Conservation (phyloP, 805 yeast species). For the Sugiyamaella floridensis region DNA sequence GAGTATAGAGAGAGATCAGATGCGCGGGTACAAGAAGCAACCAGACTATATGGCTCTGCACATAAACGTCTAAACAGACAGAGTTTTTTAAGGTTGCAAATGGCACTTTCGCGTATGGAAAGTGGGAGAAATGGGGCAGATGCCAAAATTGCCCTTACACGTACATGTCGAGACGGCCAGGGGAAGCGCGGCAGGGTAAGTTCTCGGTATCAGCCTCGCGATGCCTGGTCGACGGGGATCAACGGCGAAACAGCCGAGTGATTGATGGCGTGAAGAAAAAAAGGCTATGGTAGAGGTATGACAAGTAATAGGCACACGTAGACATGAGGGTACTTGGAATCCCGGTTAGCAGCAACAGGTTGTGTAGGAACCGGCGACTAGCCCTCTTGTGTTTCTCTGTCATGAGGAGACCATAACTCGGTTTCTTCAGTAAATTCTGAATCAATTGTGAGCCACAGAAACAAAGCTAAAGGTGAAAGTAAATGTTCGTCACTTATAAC, state of each 20-base stretch:
- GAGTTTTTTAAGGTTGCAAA: too few relatives aligned
- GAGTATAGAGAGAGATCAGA: neutral
- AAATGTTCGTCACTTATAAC: conserved; percentile 40
- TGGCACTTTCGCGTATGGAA: too few relatives aligned
- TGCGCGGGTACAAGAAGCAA: neutral
- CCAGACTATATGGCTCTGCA: neutral
- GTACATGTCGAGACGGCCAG: neutral
- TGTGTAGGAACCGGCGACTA: conserved; percentile 42
- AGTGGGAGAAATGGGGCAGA: neutral
- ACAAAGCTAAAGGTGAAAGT: conserved; percentile 33
- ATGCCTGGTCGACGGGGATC: conserved; percentile 38
- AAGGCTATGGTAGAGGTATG: conserved; percentile 48
- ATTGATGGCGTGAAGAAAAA: conserved; percentile 41
- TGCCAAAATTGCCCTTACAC: neutral
- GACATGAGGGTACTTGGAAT: conserved; percentile 14
- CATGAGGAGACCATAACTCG: conserved; percentile 35
- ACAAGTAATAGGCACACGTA: conserved; percentile 37
- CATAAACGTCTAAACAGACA: neutral
- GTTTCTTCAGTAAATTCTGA: conserved; percentile 43
- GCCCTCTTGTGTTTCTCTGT: conserved; percentile 39
- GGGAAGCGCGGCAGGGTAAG: neutral
- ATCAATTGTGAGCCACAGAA: conserved; percentile 40
- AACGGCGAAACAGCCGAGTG: conserved; percentile 44
- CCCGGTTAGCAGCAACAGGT: conserved; percentile 26
- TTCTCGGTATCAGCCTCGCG: neutral